Percentiles rank a stretch among this genome's conserved stretches.
Evolutionary conservation across 306 rosid genomes (phyloP).

Genomic region (Canavalia gladiata): DNA sequence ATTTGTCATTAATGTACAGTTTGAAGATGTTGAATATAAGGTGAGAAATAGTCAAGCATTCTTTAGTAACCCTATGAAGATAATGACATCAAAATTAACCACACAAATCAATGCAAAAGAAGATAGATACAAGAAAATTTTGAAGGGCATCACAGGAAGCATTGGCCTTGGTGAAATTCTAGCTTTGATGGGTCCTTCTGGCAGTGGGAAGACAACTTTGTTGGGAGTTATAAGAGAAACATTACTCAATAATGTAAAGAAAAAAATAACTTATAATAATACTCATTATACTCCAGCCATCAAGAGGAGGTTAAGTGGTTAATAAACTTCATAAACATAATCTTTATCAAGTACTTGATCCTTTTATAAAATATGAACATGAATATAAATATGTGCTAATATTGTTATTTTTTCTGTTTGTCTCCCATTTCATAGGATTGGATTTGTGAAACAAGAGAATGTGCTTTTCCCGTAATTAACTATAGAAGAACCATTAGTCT

Average conservation of each 20-base stretch:
- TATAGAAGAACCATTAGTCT: slow-evolving; percentile 86
- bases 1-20: slow-evolving; percentile 59
- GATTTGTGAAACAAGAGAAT: slow-evolving; percentile 98
- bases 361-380: slow-evolving; percentile 38
- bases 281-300: slow-evolving; percentile 70
- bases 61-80: slow-evolving; percentile 63
- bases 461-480: slow-evolving; percentile 87
- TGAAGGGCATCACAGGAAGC: slow-evolving; percentile 92
- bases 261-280: slow-evolving; percentile 84
- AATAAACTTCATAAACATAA: background rate
- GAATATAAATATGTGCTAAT: slow-evolving; percentile 20
- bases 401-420: background rate
- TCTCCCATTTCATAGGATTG: slow-evolving; percentile 67
- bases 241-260: slow-evolving; percentile 72
- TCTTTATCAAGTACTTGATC: background rate
- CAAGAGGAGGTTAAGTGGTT: slow-evolving; percentile 84
- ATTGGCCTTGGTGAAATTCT: slow-evolving; percentile 96
- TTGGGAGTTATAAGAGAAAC: slow-evolving; percentile 91
- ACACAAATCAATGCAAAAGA: slow-evolving; percentile 60
- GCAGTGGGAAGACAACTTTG: slow-evolving; percentile 95
- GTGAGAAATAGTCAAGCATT: slow-evolving; percentile 64
- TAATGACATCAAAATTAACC: slow-evolving; percentile 62
- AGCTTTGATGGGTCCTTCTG: slow-evolving; percentile 98
- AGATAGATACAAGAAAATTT: slow-evolving; percentile 72
- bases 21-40: slow-evolving; percentile 89